These are phyloP conservation scores for Pholiota adiposa DNA, from an alignment of 1,284 basidiomycete genomes.

Conservation along the genomic window DNA sequence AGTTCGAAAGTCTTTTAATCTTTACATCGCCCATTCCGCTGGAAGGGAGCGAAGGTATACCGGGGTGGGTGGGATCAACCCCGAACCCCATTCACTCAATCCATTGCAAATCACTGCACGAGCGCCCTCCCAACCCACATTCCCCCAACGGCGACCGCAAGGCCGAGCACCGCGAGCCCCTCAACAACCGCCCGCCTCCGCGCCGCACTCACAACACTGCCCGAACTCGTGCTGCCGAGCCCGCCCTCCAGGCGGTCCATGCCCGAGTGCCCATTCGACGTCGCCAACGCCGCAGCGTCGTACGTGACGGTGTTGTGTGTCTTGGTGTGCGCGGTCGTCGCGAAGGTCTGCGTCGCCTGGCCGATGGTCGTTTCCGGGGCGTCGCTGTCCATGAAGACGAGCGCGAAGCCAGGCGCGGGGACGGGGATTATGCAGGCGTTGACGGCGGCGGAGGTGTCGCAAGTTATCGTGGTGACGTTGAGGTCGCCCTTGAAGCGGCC, in stretches of 20 bases:
- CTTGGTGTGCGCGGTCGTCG: conserved; percentile 56
- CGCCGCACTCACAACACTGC: conserved; percentile 3
- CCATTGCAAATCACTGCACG: background rate
- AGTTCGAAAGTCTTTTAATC: no score
- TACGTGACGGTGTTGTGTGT: conserved; percentile 50
- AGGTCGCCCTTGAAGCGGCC: conserved; percentile 61
- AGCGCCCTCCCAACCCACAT: background rate
- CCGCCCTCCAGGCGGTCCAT: conserved; percentile 13
- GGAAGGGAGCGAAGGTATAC: background rate
- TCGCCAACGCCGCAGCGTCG: conserved; percentile 46
- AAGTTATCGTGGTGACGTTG: conserved; percentile 55
- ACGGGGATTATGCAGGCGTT: conserved; percentile 63
- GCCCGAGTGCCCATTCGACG: conserved; percentile 54
- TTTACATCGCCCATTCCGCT: background rate
- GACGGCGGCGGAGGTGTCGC: conserved; percentile 41
- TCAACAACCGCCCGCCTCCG: background rate
- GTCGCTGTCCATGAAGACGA: conserved; percentile 66
- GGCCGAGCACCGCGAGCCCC: background rate
- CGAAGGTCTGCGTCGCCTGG: conserved; percentile 52
- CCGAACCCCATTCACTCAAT: background rate
- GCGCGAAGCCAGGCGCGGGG: conserved; percentile 69
- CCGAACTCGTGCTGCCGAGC: conserved; percentile 12
- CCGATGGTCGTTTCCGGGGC: conserved; percentile 40
- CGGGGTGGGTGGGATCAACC: no score
- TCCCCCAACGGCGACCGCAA: background rate